Evolutionary conservation across 2,329 filamentous ascomycete genomes (phyloP), one percentile per base, ranked within the genome.

Genomic region (Aspergillus quadricinctus): DNA sequence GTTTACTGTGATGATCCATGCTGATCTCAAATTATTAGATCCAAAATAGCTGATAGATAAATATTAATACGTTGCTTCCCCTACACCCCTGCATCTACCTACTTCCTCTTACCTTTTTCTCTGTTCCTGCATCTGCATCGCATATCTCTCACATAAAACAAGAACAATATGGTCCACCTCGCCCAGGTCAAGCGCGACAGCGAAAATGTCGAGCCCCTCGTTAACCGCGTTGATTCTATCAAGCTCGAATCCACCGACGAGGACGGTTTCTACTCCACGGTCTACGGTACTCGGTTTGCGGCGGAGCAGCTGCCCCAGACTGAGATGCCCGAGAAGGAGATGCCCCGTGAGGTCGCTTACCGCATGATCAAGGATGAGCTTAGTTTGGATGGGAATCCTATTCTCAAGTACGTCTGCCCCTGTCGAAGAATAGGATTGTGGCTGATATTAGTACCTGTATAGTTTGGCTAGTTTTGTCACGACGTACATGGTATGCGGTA

Each of bases 351-450:
- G 64, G 84, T 96, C 52, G 93, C 93, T n/a, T 96, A 97, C 75
- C 88, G 92, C 50, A 89, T 97, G 89, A 97, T 97, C 81, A 93
- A 91, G 80, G 93, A 97, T 72, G 90, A 96, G 70, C 80, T 97
- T 62, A 94, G 89, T 61, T 80, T 97, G 52, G 93, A 97, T 71
- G 92, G 92, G 55, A 95, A 93, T 66, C 91, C 92, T 8, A 93
- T 92, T 81, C 82, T 96, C 52, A 80, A 80, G 75, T 78, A 66
- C 52, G 70, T 63, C n/a, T 37, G 6, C 43, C 19, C 6, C 19
- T 49, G 43, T 40, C 25, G 46, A 11, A 31, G 23, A 50, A 8
- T 23, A 10, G 2, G 25, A 10, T 3, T 2, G 19, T 7, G 10
- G 4, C 6, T 14, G 2, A 6, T 9, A 35, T 52, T 55, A 53